Evolutionary conservation across 768 basidiomycete species (phyloP).

Genomic region (Daedaleopsis nitida): DNA sequence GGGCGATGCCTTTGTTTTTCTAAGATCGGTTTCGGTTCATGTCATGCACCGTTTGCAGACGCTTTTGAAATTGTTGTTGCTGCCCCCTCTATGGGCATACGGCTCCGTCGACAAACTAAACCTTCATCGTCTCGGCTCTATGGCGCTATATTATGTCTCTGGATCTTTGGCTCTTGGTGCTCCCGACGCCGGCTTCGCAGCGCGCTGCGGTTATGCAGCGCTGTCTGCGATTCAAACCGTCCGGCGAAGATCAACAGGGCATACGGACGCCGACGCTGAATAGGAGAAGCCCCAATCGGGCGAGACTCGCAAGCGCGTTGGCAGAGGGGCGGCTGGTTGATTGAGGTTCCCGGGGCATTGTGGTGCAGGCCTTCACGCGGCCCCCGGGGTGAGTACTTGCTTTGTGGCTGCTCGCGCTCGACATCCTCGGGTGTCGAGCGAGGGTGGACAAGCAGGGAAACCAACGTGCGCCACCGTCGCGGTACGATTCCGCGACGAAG

Average conservation of each 20-base stretch:
- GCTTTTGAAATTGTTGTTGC: no score
- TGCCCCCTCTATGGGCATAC: no score
- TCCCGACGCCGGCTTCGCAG: neutral
- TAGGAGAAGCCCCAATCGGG: slow-evolving; percentile 1
- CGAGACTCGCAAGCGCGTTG: slow-evolving; percentile 9
- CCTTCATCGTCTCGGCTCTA: no score
- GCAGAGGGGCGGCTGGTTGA: slow-evolving; percentile 15
- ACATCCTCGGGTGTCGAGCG: no score
- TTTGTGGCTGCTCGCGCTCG: neutral
- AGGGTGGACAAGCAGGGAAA: slow-evolving; percentile 3
- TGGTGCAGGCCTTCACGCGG: slow-evolving; percentile 21
- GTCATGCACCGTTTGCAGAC: no score
- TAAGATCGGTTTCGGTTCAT: neutral
- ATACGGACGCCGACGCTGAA: slow-evolving; percentile 5
- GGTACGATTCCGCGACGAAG: no score
- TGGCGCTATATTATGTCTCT: neutral
- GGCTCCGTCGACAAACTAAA: no score
- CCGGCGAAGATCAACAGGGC: slow-evolving; percentile 12
- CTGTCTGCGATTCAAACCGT: slow-evolving; percentile 1
- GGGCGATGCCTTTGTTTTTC: neutral
- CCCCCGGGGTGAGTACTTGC: slow-evolving; percentile 20
- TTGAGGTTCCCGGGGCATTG: slow-evolving; percentile 14
- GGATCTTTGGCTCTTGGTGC: no score
- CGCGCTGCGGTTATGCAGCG: slow-evolving; percentile 3
- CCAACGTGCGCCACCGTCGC: slow-evolving; percentile 10